A percentile compares a stretch with the other conserved stretches of the same genome.
phyloP scores from a whole-genome alignment of 306 rosid species.

The Dalbergia oliveri region DNA sequence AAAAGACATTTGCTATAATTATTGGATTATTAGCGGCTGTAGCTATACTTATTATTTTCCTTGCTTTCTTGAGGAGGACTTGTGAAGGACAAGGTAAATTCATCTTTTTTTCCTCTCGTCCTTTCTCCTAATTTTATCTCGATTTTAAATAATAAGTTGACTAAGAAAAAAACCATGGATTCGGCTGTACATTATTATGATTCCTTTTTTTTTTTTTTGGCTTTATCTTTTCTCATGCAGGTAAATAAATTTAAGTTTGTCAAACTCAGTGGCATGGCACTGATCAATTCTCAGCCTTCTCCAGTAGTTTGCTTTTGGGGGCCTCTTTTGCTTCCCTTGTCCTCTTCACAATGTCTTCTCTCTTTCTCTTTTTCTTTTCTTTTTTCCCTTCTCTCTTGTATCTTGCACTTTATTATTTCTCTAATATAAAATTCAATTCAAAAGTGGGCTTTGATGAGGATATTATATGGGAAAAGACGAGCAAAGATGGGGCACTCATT shows the following conservation, averaged over 20 bases:
- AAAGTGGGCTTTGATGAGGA: slow-evolving; percentile 48
- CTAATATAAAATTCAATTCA: slow-evolving; percentile 29
- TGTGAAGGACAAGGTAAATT: slow-evolving; percentile 66
- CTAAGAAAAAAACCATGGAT: not conserved
- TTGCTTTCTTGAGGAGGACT: slow-evolving; percentile 72
- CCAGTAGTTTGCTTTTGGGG: slow-evolving; percentile 52
- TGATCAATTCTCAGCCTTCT: slow-evolving; percentile 40
- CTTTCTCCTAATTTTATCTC: not conserved
- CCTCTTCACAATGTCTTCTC: slow-evolving; percentile 40
- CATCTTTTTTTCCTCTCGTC: not conserved
- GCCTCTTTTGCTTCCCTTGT: slow-evolving; percentile 39
- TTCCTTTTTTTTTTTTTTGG: not conserved
- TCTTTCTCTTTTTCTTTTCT: not conserved
- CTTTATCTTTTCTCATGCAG: slow-evolving; percentile 56
- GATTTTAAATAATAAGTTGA: not conserved
- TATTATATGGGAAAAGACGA: slow-evolving; percentile 43
- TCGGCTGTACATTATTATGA: not conserved
- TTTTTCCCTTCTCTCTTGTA: slow-evolving; percentile 11
- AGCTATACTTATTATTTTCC: slow-evolving; percentile 80
- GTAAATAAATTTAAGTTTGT: slow-evolving; percentile 62
- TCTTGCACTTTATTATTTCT: slow-evolving; percentile 28
- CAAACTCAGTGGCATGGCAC: slow-evolving; percentile 46
- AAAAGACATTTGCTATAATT: slow-evolving; percentile 92
- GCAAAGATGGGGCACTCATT: slow-evolving; percentile 47
- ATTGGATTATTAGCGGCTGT: slow-evolving; percentile 89